Conservation (phyloP, 2,329 filamentous ascomycete species). For the Dactylonectria estremocensis region DNA sequence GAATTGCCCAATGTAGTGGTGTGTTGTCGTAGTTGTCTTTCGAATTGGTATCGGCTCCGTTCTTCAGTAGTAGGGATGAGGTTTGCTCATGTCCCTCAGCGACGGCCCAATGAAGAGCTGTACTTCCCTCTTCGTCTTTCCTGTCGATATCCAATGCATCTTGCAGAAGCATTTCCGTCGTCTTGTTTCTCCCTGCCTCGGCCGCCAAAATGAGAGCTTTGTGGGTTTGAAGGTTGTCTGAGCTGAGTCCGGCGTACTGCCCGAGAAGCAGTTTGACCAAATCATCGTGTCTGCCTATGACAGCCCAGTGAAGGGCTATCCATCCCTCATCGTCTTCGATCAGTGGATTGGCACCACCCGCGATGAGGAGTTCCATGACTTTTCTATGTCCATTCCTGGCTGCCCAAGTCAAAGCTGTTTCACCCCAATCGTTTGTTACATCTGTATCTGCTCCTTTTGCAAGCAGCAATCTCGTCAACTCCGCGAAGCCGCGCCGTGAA, state of each 20-base stretch:
- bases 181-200: slow-evolving; percentile 23
- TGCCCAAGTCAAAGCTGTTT: slow-evolving; percentile 28
- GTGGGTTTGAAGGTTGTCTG: slow-evolving; percentile 19
- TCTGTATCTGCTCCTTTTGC: slow-evolving; percentile 13
- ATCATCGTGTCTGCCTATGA: slow-evolving; percentile 28
- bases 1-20: slow-evolving; percentile 34
- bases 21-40: slow-evolving; percentile 29
- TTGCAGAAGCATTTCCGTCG: slow-evolving; percentile 26
- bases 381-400: slow-evolving; percentile 26
- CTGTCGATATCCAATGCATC: slow-evolving; percentile 20
- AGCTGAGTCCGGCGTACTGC: background rate
- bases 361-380: slow-evolving; percentile 10
- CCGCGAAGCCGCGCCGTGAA: slow-evolving; percentile 10
- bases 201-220: slow-evolving; percentile 33
- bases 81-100: slow-evolving; percentile 24
- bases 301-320: slow-evolving; percentile 34
- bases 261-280: slow-evolving; percentile 18
- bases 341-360: slow-evolving; percentile 10
- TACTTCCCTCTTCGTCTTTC: slow-evolving; percentile 30
- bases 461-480: slow-evolving; percentile 11
- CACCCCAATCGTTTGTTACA: slow-evolving; percentile 17
- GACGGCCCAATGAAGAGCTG: slow-evolving; percentile 34
- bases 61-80: background rate
- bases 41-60: slow-evolving; percentile 20
- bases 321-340: slow-evolving; percentile 33